Evolutionary conservation across 768 basidiomycete species (phyloP), one percentile per base, ranked within the genome.

Genomic region (Lactarius hatsudake): DNA sequence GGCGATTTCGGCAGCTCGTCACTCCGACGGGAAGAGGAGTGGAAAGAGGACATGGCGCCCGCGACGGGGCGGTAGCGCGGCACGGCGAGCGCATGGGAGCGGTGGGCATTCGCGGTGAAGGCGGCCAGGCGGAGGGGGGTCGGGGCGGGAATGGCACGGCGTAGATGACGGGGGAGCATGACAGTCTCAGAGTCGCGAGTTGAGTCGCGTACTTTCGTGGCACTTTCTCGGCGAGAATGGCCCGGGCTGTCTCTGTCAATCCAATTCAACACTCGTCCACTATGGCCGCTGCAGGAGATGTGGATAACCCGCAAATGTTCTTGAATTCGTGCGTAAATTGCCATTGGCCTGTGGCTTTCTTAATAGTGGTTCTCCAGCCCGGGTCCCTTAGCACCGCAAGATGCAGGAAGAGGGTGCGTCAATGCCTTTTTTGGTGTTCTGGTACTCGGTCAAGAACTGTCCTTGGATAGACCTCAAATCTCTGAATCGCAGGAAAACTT

Each of bases 1-100:
- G 97, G 97, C 5, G 94, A 97, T 75, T 92, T 93, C 5, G 91
- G 91, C 5, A 84, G 76, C 72, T 93, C 91, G 70, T 87, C 79
- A 51, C 76, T 81, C 36, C 82, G 81, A 54, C 82, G 80, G 45
- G 88, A 79, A 34, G 91, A 89, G 34, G 90, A 83, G 73, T 91
- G 90, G 73, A 92, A 90, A 6, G 70, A 51, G 48, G 71, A 61
- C 53, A 70, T 51, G 43, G 55, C 28, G 40, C 68, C 69, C n/a
- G 68, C 45, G 32, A 53, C 18, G 3, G 71, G 61, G 17, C 56
- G 73, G 72, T 76, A 74, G 63, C 81, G 80, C 45, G 78, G 71
- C 17, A 77, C 69, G 17, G 74, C 65, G 15, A 73, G 70, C 15
- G 71, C 69, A 30, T 70, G 70, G 5, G 64, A 56, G 59, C 62